Evolutionary conservation across 2,329 filamentous ascomycete species (phyloP).

Genomic region (Hymenoscyphus scutula): DNA sequence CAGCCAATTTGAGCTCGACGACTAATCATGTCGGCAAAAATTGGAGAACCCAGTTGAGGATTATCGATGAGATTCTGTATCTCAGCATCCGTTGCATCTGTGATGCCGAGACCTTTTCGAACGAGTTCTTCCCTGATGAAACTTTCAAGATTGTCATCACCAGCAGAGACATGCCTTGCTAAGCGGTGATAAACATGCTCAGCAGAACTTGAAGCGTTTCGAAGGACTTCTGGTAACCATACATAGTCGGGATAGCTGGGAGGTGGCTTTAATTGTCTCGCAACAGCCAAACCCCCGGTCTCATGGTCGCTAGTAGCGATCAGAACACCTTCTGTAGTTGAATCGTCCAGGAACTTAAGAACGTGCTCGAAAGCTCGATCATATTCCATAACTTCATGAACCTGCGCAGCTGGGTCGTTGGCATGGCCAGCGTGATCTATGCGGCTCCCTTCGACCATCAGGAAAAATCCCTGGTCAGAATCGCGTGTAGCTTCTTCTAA

Average conservation of each 20-base stretch:
- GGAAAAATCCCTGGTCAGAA: constrained; percentile 90
- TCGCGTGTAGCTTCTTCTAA: constrained; percentile 78
- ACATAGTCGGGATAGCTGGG: constrained; percentile 63
- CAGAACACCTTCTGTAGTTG: constrained; percentile 71
- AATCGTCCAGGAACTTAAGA: constrained; percentile 77
- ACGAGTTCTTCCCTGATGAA: constrained; percentile 72
- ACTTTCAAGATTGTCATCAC: constrained; percentile 42
- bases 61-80: constrained; percentile 61
- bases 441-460: constrained; percentile 96
- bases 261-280: constrained; percentile 60
- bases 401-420: constrained; percentile 81
- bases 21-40: constrained; percentile 83
- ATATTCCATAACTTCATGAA: constrained; percentile 92
- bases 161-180: constrained; percentile 50
- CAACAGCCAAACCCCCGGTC: constrained; percentile 82
- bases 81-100: constrained; percentile 69
- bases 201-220: constrained; percentile 72
- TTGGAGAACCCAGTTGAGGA: constrained; percentile 51
- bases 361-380: constrained; percentile 83
- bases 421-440: constrained; percentile 93
- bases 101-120: constrained; percentile 69
- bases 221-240: constrained; percentile 82
- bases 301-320: constrained; percentile 95
- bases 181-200: constrained; percentile 68
- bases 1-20: constrained; percentile 87